phyloP scores from a whole-genome alignment of 2,329 filamentous ascomycete species.

The Trichothecium roseum region DNA sequence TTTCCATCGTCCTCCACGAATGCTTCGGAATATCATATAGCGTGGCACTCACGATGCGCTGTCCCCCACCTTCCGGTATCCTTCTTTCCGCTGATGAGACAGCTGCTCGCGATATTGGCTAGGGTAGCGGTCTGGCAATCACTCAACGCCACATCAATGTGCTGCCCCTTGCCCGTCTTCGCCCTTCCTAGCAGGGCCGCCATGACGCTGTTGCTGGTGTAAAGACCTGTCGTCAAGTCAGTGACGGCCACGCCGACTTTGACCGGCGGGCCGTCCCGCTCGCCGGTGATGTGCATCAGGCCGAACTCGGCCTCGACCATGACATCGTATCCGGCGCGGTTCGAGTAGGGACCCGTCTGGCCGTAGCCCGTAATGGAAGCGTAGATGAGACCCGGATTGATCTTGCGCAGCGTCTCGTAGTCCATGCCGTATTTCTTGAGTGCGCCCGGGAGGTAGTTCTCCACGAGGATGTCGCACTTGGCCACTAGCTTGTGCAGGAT shows the following conservation, averaged over 20 bases:
- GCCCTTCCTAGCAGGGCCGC: conserved; percentile 72
- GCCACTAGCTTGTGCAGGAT: conserved; percentile 78
- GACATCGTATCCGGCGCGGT: conserved; percentile 90
- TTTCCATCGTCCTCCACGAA: not conserved
- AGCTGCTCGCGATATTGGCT: conserved; percentile 91
- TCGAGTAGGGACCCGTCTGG: conserved; percentile 82
- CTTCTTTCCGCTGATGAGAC: conserved; percentile 75
- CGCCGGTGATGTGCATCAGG: conserved; percentile 95
- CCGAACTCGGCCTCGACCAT: conserved; percentile 99
- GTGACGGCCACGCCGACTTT: conserved; percentile 98
- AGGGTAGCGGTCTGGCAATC: conserved; percentile 93
- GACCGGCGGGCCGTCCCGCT: conserved; percentile 77
- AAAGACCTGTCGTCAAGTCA: conserved; percentile 87
- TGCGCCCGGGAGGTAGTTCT: conserved; percentile 89
- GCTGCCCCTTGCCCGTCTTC: conserved; percentile 72
- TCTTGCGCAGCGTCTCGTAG: conserved; percentile 65
- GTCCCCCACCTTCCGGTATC: conserved; percentile 93
- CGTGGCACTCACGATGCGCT: conserved; percentile 61
- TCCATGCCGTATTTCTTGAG: conserved; percentile 88
- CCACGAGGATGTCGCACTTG: conserved; percentile 84
- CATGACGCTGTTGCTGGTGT: conserved; percentile 93
- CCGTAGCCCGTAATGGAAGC: conserved; percentile 96
- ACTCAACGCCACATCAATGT: conserved; percentile 83
- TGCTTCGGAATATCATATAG: too few relatives aligned
- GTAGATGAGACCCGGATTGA: conserved; percentile 85